These are phyloP conservation scores for Juncus inflexus DNA, from an alignment of 176 grass and related monocot species.

Conservation along the genomic window DNA sequence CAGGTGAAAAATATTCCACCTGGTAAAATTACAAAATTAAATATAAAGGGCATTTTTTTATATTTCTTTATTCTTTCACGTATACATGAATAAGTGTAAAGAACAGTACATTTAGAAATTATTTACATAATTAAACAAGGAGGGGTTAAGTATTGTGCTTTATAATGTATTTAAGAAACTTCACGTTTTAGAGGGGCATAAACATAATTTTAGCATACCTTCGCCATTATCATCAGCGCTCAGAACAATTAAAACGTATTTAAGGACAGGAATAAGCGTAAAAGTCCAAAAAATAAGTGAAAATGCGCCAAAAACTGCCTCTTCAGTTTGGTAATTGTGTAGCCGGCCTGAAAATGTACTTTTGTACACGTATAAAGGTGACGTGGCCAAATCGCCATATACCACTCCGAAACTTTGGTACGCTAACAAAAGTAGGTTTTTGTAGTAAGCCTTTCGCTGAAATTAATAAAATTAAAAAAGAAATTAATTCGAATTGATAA, in stretches of 20 bases:
- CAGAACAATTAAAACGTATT: conserved; percentile 77
- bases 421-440: conserved; percentile 66
- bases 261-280: conserved; percentile 88
- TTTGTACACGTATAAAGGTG: conserved; percentile 83
- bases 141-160: no score
- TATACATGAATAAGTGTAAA: no score
- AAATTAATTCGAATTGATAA: no score
- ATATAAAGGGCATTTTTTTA: no score
- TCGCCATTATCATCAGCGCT: conserved; percentile 83
- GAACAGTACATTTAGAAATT: no score
- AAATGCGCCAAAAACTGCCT: conserved; percentile 73
- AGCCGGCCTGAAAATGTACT: conserved; percentile 66
- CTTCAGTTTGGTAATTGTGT: conserved; percentile 48
- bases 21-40: no score
- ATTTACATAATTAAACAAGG: no score
- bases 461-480: conserved; percentile 2
- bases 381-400: conserved; percentile 88
- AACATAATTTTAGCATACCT: no score
- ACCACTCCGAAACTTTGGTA: conserved; percentile 98
- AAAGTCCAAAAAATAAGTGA: conserved; percentile 96
- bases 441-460: conserved; percentile 59
- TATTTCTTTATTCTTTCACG: no score
- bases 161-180: no score
- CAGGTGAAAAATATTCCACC: no score
- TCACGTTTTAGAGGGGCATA: no score